Evolutionary conservation across 108 stramenopile species (phyloP).

Genomic region (Pseudonitzschia pungens): DNA sequence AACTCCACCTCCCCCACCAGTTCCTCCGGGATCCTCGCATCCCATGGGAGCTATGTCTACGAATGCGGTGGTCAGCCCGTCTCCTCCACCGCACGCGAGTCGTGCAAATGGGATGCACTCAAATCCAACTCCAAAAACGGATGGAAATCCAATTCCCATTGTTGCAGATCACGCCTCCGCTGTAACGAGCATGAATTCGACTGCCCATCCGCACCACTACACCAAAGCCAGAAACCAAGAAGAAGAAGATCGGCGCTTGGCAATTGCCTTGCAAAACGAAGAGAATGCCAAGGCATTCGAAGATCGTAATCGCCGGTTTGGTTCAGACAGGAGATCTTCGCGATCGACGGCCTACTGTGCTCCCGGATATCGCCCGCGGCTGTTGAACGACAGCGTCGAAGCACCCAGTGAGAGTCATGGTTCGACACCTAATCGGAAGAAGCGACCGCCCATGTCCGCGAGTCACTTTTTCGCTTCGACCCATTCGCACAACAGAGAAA

Average conservation of each 20-base stretch:
- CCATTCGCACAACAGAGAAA: conserved; percentile 27
- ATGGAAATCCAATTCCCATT: neutral
- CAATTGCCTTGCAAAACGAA: conserved; percentile 72
- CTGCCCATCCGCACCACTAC: neutral
- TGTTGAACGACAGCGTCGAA: conserved; percentile 17
- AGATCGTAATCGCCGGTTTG: conserved; percentile 23
- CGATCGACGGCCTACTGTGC: conserved; percentile 17
- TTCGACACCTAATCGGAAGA: neutral
- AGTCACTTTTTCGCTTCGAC: conserved; percentile 13
- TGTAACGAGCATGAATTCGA: neutral
- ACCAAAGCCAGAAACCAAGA: conserved; percentile 43
- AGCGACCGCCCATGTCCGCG: conserved; percentile 18
- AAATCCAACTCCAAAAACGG: conserved; percentile 3
- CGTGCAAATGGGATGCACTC: too few relatives aligned
- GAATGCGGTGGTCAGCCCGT: neutral
- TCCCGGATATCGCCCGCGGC: conserved; percentile 17
- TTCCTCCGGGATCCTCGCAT: neutral
- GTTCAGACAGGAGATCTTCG: conserved; percentile 17
- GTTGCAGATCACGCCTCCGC: neutral
- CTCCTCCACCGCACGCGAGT: neutral
- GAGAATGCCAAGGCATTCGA: conserved; percentile 64
- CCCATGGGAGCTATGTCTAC: neutral
- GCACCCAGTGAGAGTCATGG: neutral
- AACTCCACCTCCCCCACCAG: neutral
- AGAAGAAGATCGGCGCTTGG: conserved; percentile 69